Evolutionary conservation across 306 rosid genomes (phyloP).

Genomic region (Pyrus betulifolia): DNA sequence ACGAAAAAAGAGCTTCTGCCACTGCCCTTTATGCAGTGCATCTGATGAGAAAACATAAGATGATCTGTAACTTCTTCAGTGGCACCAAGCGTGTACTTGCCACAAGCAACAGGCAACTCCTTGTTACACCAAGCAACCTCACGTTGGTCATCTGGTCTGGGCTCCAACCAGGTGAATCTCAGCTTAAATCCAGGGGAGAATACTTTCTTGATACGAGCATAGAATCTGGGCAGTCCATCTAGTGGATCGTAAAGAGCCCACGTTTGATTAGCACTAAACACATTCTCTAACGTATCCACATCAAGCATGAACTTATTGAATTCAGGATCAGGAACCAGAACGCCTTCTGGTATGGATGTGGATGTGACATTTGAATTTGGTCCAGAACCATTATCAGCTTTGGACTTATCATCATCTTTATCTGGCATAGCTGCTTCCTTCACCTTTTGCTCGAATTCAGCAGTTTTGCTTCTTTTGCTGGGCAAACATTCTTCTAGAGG

Average conservation of each 20-base stretch:
- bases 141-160: constrained; percentile 36
- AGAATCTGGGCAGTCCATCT: constrained; percentile 82
- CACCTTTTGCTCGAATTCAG: constrained; percentile 16
- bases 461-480: constrained; percentile 19
- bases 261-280: constrained; percentile 48
- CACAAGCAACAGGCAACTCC: constrained; percentile 66
- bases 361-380: constrained; percentile 21
- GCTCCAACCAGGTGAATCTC: constrained; percentile 68
- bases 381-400: constrained; percentile 13
- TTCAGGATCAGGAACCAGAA: constrained; percentile 58
- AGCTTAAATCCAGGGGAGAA: constrained; percentile 51
- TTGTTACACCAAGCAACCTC: constrained; percentile 49
- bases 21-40: constrained; percentile 36
- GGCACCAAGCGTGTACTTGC: constrained; percentile 44
- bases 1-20: constrained; percentile 26
- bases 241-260: constrained; percentile 71
- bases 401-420: constrained; percentile 17
- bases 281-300: constrained; percentile 29
- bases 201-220: constrained; percentile 63
- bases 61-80: constrained; percentile 22
- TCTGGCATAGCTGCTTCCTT: constrained; percentile 27
- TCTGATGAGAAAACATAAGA: constrained; percentile 68
- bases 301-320: constrained; percentile 55
- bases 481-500: constrained; percentile 18
- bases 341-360: constrained; percentile 9